These are phyloP conservation scores for Trametes villosa DNA, from an alignment of 768 basidiomycete species.

Conservation along the genomic window DNA sequence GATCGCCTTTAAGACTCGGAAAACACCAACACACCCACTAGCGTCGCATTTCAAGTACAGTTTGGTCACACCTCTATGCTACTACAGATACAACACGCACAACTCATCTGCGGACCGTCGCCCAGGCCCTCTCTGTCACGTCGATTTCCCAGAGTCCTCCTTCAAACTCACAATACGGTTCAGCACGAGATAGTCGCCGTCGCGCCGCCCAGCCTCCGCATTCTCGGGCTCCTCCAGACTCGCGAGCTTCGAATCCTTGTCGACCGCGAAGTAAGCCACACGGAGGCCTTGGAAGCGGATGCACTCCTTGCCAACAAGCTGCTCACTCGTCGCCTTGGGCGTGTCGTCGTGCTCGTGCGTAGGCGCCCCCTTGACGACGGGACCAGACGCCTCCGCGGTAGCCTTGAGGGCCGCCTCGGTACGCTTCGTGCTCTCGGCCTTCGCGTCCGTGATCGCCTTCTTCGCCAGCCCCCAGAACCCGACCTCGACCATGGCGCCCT, in stretches of 20 bases:
- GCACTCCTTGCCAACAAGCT: constrained; percentile 88
- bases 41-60: too few species aligned
- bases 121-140: background rate
- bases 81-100: too few species aligned
- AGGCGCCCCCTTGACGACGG: constrained; percentile 33
- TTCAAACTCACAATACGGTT: constrained; percentile 95
- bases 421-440: constrained; percentile 62
- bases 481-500: constrained; percentile 82
- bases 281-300: constrained; percentile 96
- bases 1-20: too few species aligned
- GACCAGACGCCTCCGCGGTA: constrained; percentile 37
- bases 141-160: constrained; percentile 83
- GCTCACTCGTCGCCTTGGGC: constrained; percentile 74
- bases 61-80: too few species aligned
- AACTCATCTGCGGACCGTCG: too few species aligned
- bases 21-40: too few species aligned
- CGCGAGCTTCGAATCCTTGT: constrained; percentile 78
- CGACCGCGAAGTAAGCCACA: constrained; percentile 93
- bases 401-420: constrained; percentile 63
- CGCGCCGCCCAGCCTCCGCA: constrained; percentile 46
- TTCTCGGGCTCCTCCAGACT: constrained; percentile 60
- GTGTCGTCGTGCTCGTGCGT: constrained; percentile 51
- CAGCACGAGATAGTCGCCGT: constrained; percentile 82
- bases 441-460: constrained; percentile 64
- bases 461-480: constrained; percentile 89